phyloP scores from a whole-genome alignment of 257 asterid genomes.

The Paraleonurus japonicus region DNA sequence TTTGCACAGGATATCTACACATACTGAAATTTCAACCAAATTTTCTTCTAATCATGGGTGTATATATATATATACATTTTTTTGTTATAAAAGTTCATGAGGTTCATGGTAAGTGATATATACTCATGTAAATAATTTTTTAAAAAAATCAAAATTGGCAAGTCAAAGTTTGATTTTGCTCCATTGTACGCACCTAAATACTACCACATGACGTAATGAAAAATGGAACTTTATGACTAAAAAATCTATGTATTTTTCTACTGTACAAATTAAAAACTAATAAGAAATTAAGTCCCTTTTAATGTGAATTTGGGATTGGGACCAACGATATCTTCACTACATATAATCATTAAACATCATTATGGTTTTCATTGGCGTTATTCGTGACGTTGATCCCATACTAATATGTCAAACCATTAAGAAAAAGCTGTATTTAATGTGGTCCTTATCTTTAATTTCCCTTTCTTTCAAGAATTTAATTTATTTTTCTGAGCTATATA shows the following conservation, averaged over 20 bases:
- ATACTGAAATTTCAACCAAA: too few species aligned
- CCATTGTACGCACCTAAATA: background rate
- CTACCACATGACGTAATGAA: background rate
- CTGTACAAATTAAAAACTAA: background rate
- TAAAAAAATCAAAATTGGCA: background rate
- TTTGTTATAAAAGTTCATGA: too few species aligned
- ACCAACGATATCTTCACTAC: background rate
- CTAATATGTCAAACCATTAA: slow-evolving; percentile 7
- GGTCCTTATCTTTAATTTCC: slow-evolving; percentile 8
- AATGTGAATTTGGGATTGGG: background rate
- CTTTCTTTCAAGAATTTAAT: background rate
- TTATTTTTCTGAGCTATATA: background rate
- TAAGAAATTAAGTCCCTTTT: too few species aligned
- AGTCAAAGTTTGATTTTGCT: background rate
- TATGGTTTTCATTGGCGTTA: slow-evolving; percentile 26
- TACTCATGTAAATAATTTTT: background rate
- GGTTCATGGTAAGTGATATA: too few species aligned
- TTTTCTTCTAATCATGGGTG: too few species aligned
- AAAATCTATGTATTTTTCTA: too few species aligned
- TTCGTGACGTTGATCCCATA: slow-evolving; percentile 25
- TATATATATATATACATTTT: too few species aligned
- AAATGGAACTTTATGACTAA: too few species aligned
- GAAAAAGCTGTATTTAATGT: background rate
- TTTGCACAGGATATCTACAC: too few species aligned
- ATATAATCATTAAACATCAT: slow-evolving; percentile 39